Conservation (phyloP, 2,329 filamentous ascomycete genomes). For the Fusarium lateritium region DNA sequence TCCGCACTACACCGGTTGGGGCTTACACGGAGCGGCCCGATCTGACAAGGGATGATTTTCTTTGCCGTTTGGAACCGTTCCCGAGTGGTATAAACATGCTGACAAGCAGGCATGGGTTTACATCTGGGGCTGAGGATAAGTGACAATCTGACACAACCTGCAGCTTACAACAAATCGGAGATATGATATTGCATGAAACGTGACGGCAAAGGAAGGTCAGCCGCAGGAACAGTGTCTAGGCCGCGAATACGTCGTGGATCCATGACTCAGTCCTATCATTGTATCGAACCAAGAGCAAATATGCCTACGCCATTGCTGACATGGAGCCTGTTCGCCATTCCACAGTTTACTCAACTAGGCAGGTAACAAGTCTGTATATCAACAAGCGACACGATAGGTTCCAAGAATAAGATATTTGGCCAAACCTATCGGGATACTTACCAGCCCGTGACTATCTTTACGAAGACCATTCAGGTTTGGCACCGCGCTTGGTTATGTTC, state of each 20-base stretch:
- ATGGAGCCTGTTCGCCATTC: background rate
- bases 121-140: background rate
- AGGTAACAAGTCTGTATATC: background rate
- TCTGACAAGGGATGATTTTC: constrained; percentile 16
- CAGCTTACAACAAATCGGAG: background rate
- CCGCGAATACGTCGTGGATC: constrained; percentile 1
- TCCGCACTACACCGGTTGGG: constrained; percentile 12
- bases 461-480: background rate
- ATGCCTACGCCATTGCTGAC: constrained; percentile 8
- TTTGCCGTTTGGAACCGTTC: constrained; percentile 7
- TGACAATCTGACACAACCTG: constrained; percentile 11
- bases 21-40: constrained; percentile 33
- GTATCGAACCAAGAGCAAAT: background rate
- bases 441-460: background rate
- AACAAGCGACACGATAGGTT: background rate
- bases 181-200: constrained; percentile 1
- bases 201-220: background rate
- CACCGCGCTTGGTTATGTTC: background rate
- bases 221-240: background rate
- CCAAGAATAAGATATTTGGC: background rate
- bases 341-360: background rate
- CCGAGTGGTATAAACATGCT: constrained; percentile 12
- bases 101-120: background rate
- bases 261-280: constrained; percentile 27
- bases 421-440: background rate